Evolutionary conservation across 2,329 filamentous ascomycete species (phyloP), one percentile per base, ranked within the genome.

Genomic region (Colletotrichum costaricense): DNA sequence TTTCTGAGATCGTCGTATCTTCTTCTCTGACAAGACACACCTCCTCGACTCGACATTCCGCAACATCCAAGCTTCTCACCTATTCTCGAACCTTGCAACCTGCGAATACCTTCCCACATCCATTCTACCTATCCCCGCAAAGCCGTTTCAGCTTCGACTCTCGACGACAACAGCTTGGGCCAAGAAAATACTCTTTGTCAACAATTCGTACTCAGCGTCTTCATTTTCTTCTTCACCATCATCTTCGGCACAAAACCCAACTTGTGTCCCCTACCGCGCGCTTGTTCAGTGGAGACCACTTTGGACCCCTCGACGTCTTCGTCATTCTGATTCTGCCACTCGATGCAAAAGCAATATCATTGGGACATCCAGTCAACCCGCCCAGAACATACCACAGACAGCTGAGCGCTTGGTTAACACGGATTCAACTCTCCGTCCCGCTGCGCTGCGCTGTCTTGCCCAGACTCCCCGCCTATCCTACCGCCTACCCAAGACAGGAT

Each of bases 261-360:
- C 69, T 54, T 35, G 52, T 30, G n/a, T 28, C 42, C 26, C 59
- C 69, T 69, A 62, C 59, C 72, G 72, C 72, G 64, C 72, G 72
- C 69, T 74, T 74, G 72, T 73, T 74, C 69, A 73, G 72, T 74
- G 72, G 69, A 19, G 58, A 65, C 8, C 16, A 4, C 42, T 24
- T 55, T 19, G 24, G 6, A 64, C 65, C 69, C 64, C n/a, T 67
- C 52, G 5, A 63, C 64, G 19, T n/a, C 42, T 66, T 72, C 42
- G 42, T 54, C 69, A 63, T 30, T n/a, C 28, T 33, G 33, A 28
- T 64, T n/a, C 63, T 67, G 52, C 59, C 54, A 67, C 38, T 67
- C 58, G 68, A 19, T 54, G 57, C 24, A n/a, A 28, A 67, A 26
- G 38, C 38, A 42, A 42, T 35, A 4, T 35, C 38, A 42, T 42